Evolutionary conservation across 225 moss, liverwort and hornwort species (phyloP).

Genomic region (Climacium dendroides): DNA sequence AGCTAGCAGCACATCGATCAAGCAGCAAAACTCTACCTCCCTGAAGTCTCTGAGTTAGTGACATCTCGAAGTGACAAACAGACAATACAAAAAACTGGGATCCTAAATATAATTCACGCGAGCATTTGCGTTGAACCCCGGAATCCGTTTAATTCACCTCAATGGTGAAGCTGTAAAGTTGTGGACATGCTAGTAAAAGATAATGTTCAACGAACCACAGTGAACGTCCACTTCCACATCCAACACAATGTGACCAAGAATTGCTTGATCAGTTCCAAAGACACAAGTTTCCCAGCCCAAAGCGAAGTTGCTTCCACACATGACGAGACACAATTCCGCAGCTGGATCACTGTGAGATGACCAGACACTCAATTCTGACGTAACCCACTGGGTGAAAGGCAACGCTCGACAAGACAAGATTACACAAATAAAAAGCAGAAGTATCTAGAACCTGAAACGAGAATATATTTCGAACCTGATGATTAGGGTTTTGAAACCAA

Average conservation of each 20-base stretch:
- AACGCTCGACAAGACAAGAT: not conserved
- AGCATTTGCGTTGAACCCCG: not conserved
- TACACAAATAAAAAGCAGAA: not conserved
- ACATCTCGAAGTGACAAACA: not conserved
- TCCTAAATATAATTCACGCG: not conserved
- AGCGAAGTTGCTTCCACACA: not conserved
- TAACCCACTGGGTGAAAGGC: not conserved
- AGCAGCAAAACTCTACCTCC: too few relatives aligned
- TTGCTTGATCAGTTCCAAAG: not conserved
- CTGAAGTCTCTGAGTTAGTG: not conserved
- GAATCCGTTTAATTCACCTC: not conserved
- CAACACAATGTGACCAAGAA: not conserved
- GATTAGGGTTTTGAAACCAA: not conserved
- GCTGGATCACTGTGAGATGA: not conserved
- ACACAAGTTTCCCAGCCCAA: not conserved
- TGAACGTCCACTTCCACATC: not conserved
- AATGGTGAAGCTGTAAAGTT: not conserved
- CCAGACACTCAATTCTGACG: not conserved
- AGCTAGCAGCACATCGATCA: too few relatives aligned
- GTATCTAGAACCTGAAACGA: not conserved
- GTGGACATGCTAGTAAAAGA: not conserved
- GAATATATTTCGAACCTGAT: not conserved
- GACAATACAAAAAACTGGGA: not conserved
- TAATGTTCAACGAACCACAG: not conserved
- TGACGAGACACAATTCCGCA: not conserved